phyloP scores from a whole-genome alignment of 805 yeast species.

The Wickerhamiella sorbophila region DNA sequence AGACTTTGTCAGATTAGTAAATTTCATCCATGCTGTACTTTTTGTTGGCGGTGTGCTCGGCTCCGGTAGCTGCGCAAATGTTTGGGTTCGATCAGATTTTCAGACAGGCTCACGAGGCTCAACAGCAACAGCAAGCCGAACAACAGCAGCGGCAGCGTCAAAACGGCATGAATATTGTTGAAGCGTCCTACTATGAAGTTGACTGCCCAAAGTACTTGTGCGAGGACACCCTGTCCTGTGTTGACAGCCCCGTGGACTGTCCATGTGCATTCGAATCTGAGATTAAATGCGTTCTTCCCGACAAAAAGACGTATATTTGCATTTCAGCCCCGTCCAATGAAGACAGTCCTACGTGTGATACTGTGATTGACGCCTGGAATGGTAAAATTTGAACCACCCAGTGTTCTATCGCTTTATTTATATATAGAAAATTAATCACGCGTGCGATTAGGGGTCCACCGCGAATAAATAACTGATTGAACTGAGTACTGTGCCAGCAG shows the following conservation, averaged over 20 bases:
- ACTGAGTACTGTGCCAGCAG: slow-evolving; percentile 36
- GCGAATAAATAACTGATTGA: slow-evolving; percentile 51
- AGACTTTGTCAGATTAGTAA: no score
- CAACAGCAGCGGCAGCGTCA: slow-evolving; percentile 4
- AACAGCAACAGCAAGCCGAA: slow-evolving; percentile 27
- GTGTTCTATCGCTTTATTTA: neutral
- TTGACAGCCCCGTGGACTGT: slow-evolving; percentile 50
- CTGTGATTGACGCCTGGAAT: slow-evolving; percentile 61
- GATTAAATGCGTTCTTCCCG: slow-evolving; percentile 64
- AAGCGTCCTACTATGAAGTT: slow-evolving; percentile 18
- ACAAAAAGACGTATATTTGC: slow-evolving; percentile 51
- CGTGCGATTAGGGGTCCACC: slow-evolving; percentile 80
- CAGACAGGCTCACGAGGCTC: slow-evolving; percentile 21
- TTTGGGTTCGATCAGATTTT: slow-evolving; percentile 32
- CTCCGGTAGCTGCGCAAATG: slow-evolving; percentile 24
- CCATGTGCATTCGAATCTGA: slow-evolving; percentile 85
- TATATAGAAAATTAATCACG: slow-evolving; percentile 38
- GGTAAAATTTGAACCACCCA: slow-evolving; percentile 32
- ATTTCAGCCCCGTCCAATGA: slow-evolving; percentile 62
- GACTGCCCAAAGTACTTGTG: slow-evolving; percentile 61
- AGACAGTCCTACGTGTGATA: slow-evolving; percentile 57
- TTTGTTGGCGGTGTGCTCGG: neutral
- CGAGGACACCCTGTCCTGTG: slow-evolving; percentile 73
- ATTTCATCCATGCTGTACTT: neutral
- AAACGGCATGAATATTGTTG: slow-evolving; percentile 12